Base-by-base conservation (phyloP, 768 basidiomycete species). In the Arthromyces matolae region DNA sequence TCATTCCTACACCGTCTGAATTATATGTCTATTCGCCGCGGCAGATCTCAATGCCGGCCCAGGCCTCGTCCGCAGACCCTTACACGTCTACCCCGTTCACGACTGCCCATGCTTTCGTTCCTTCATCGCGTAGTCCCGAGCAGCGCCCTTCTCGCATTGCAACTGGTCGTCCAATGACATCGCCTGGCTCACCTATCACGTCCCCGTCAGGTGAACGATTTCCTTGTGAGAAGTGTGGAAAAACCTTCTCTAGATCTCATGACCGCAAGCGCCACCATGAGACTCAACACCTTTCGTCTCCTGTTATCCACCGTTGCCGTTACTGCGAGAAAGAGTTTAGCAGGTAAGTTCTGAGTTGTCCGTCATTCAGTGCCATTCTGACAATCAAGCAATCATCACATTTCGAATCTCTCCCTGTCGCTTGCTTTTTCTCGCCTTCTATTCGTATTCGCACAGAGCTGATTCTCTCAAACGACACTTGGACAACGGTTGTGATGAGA, bases 241-340 rank as follows among this genome's bases (percentile, higher is more conserved):
- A 85, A 65, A 84, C 86, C 20, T 90, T 90, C 64, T 87, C 86
- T 27, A 79, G 88, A 52, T 76, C 83, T 49, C 86, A 89, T 65
- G 88, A 91, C 66, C 79, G 85, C 54, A 87, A 89, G 67, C 78
- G 88, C 52, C 88, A 91, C 66, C 79, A 80, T 55, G 86, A 89
- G 65, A 86, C 83, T 13, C 83, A 87, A 57, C 87, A 89, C 58
- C 73, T 81, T 35, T 61, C 81, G 28, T 72, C 75, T 12, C 83
- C 85, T 18, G 73, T 81, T 48, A 68, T 79, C 55, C 86, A 90
- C 62, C 76, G 74, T 42, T 90, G 89, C 66, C 77, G 76, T 22
- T 83, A 72, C 62, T 90, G 89, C 65, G 74, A 77, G 56, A 89
- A 89, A 66, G 82, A 82, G 60, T 89, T 89, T 63, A 86, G 85